Evolutionary conservation across 1,284 basidiomycete genomes (phyloP).

Genomic region (Ceratorhiza oryzae-sativae): DNA sequence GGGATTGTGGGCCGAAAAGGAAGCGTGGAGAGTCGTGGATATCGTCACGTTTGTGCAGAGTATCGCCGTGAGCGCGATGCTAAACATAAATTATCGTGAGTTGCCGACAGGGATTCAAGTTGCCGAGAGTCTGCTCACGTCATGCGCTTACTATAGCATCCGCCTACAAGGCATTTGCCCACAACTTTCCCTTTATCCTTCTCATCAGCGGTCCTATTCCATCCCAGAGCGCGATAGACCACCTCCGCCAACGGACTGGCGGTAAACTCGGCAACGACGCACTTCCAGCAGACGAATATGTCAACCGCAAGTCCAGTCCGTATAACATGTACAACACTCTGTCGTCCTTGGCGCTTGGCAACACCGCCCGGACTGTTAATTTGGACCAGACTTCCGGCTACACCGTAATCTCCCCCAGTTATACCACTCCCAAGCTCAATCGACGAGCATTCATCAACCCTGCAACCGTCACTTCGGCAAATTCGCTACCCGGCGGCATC

Average conservation of each 20-base stretch:
- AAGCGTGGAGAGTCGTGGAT: slow-evolving; percentile 69
- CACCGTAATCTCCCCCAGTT: neutral
- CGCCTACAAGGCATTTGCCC: slow-evolving; percentile 44
- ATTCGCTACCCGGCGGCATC: slow-evolving; percentile 77
- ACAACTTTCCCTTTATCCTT: slow-evolving; percentile 89
- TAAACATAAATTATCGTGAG: slow-evolving; percentile 76
- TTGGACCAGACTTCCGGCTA: neutral
- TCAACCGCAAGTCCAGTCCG: slow-evolving; percentile 80
- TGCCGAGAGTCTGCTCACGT: neutral
- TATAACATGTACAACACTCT: slow-evolving; percentile 60
- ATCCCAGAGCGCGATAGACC: slow-evolving; percentile 78
- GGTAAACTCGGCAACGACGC: slow-evolving; percentile 69
- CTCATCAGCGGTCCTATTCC: slow-evolving; percentile 68
- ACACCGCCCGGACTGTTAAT: slow-evolving; percentile 1
- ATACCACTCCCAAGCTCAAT: slow-evolving; percentile 32
- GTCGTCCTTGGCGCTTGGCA: neutral
- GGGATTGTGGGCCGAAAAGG: slow-evolving; percentile 31
- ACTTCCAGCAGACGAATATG: slow-evolving; percentile 68
- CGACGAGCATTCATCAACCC: slow-evolving; percentile 44
- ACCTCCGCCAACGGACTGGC: slow-evolving; percentile 82
- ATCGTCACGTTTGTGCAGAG: slow-evolving; percentile 83
- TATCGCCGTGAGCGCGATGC: slow-evolving; percentile 76
- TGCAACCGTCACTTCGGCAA: slow-evolving; percentile 66
- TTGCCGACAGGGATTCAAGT: neutral
- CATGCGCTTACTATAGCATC: neutral